Evolutionary conservation across 345 rosid genomes (phyloP).

Genomic region (Salix arbutifolia): DNA sequence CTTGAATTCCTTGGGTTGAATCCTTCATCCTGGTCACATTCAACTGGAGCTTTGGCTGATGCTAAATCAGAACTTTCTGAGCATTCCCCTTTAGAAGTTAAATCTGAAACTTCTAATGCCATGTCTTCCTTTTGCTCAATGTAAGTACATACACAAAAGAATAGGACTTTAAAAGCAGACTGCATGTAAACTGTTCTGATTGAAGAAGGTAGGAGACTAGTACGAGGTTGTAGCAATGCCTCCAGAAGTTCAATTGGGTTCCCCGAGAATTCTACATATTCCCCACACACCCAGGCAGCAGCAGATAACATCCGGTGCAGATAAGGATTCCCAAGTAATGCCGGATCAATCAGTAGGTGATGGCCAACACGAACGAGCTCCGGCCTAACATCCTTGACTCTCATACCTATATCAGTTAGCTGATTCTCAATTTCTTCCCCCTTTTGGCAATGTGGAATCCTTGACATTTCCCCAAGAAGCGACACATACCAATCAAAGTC

Average conservation of each 20-base stretch:
- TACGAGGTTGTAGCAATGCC: slow-evolving; percentile 86
- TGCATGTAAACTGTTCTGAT: slow-evolving; percentile 69
- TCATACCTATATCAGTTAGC: slow-evolving; percentile 72
- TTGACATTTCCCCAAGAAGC: slow-evolving; percentile 86
- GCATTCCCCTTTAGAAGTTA: slow-evolving; percentile 10
- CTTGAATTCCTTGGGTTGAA: slow-evolving; percentile 29
- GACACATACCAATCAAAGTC: slow-evolving; percentile 93
- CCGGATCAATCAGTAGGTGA: slow-evolving; percentile 87
- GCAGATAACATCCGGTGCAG: slow-evolving; percentile 76
- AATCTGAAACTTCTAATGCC: slow-evolving; percentile 24
- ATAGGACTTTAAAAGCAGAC: slow-evolving; percentile 64
- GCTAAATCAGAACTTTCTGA: slow-evolving; percentile 22
- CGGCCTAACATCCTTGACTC: slow-evolving; percentile 87
- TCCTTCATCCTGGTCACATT: slow-evolving; percentile 20
- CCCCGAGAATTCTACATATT: slow-evolving; percentile 66
- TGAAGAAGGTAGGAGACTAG: slow-evolving; percentile 60
- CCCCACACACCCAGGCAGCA: slow-evolving; percentile 94
- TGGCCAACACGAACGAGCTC: slow-evolving; percentile 72
- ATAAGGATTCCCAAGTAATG: slow-evolving; percentile 80
- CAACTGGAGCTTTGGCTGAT: slow-evolving; percentile 5
- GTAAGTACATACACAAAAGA: slow-evolving; percentile 45
- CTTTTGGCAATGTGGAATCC: slow-evolving; percentile 76
- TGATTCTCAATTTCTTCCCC: slow-evolving; percentile 85
- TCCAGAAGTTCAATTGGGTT: slow-evolving; percentile 70
- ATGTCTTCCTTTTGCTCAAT: slow-evolving; percentile 31